Conservation (phyloP, 1,284 basidiomycete genomes). For the Trichosporon sp. region DNA sequence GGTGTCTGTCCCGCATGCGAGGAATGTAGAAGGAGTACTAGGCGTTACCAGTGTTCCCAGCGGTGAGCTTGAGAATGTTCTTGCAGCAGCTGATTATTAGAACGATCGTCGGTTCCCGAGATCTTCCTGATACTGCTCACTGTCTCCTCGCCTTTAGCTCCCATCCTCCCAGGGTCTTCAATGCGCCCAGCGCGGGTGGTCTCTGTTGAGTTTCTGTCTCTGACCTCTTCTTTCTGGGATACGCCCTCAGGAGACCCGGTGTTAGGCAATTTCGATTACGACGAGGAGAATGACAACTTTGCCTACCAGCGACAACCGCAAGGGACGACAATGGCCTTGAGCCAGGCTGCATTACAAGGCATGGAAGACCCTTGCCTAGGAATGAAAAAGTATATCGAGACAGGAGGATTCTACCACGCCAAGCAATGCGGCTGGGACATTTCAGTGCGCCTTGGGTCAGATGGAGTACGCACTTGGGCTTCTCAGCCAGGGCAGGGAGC, state of each 20-base stretch:
- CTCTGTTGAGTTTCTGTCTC: slow-evolving; percentile 58
- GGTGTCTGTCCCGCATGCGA: slow-evolving; percentile 66
- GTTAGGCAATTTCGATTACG: slow-evolving; percentile 34
- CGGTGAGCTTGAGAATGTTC: slow-evolving; percentile 43
- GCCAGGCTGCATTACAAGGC: slow-evolving; percentile 55
- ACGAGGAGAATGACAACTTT: slow-evolving; percentile 26
- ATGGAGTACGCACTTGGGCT: slow-evolving; percentile 35
- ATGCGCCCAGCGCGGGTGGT: slow-evolving; percentile 56
- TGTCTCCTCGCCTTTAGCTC: slow-evolving; percentile 41
- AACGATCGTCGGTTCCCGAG: slow-evolving; percentile 51
- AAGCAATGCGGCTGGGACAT: slow-evolving; percentile 81
- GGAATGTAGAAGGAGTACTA: slow-evolving; percentile 76
- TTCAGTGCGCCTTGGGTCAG: slow-evolving; percentile 70
- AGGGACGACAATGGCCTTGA: slow-evolving; percentile 8
- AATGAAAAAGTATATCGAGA: slow-evolving; percentile 86
- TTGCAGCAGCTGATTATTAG: slow-evolving; percentile 24
- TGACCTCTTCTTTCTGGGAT: slow-evolving; percentile 58
- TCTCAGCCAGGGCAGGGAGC: slow-evolving; percentile 16
- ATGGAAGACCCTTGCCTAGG: slow-evolving; percentile 87
- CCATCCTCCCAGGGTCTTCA: slow-evolving; percentile 44
- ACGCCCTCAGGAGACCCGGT: slow-evolving; percentile 39
- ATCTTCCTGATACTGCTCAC: slow-evolving; percentile 55
- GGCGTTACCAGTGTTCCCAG: slow-evolving; percentile 62
- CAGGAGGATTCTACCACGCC: slow-evolving; percentile 93
- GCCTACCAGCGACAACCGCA: slow-evolving; percentile 12